Evolutionary conservation across 768 basidiomycete species (phyloP).

Genomic region (Boletellus ananiceps): DNA sequence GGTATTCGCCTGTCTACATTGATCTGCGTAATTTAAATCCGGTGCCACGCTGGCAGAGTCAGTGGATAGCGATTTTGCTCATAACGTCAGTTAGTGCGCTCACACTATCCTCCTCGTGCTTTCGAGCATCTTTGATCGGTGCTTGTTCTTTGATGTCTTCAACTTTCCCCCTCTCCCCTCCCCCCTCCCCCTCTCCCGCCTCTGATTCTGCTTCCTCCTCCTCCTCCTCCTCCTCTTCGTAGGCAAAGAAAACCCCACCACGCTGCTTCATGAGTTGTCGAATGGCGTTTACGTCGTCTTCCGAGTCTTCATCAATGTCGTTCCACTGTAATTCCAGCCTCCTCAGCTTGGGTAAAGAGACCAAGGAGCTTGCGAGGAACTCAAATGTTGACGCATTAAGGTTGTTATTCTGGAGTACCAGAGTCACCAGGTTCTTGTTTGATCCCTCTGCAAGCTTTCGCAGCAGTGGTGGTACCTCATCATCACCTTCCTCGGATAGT

Average conservation of each 20-base stretch:
- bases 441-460: conserved; percentile 60
- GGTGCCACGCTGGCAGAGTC: conserved; percentile 10
- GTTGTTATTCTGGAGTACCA: conserved; percentile 92
- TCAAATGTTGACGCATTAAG: conserved; percentile 66
- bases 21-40: neutral
- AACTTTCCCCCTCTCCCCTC: conserved; percentile 29
- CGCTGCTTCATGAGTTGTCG: conserved; percentile 53
- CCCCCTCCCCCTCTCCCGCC: conserved; percentile 43
- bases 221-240: conserved; percentile 82
- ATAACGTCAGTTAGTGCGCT: conserved; percentile 64
- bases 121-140: conserved; percentile 22
- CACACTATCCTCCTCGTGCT: conserved; percentile 32
- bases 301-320: conserved; percentile 76
- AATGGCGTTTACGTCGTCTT: conserved; percentile 48
- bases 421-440: conserved; percentile 65
- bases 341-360: conserved; percentile 55
- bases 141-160: conserved; percentile 19
- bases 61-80: conserved; percentile 54
- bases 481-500: conserved; percentile 65
- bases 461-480: conserved; percentile 67
- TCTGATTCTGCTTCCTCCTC: conserved; percentile 56
- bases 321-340: conserved; percentile 87
- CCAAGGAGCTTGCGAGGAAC: conserved; percentile 63
- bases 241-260: conserved; percentile 60
- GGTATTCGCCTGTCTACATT: neutral